Conservation (phyloP, 176 grass and related monocot species). For the Elymus sibiricus region DNA sequence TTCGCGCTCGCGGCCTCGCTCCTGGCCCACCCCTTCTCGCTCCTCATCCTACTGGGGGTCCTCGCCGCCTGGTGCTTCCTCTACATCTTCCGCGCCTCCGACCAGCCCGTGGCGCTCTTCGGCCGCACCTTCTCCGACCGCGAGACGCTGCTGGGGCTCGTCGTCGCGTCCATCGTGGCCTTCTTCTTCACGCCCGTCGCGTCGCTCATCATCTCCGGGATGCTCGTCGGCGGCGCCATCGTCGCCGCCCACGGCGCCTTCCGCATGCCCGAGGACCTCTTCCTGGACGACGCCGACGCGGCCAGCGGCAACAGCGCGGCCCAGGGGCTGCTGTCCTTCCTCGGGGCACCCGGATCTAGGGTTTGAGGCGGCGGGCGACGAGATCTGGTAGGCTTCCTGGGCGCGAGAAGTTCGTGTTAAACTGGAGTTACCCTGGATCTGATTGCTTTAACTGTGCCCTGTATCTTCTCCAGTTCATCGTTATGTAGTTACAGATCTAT, state of each 20-base stretch:
- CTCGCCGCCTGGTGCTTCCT: constrained; percentile 91
- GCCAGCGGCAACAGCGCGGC: constrained; percentile 34
- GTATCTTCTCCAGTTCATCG: neutral
- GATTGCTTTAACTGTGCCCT: constrained; percentile 23
- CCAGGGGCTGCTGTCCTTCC: constrained; percentile 69
- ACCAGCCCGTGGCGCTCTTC: constrained; percentile 84
- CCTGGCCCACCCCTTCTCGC: constrained; percentile 80
- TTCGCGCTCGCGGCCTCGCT: constrained; percentile 70
- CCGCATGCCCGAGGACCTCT: constrained; percentile 78
- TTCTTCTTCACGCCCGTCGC: constrained; percentile 87
- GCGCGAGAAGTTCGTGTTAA: constrained; percentile 13
- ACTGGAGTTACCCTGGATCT: constrained; percentile 35
- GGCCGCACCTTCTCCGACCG: constrained; percentile 92
- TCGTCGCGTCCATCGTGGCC: constrained; percentile 53
- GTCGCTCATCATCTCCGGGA: constrained; percentile 81
- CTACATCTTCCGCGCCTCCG: constrained; percentile 85
- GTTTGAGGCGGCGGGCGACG: constrained; percentile 39
- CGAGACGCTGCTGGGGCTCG: constrained; percentile 81
- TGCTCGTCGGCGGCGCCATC: constrained; percentile 66
- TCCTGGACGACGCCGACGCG: constrained; percentile 72
- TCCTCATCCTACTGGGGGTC: constrained; percentile 69
- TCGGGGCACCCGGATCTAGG: constrained; percentile 49
- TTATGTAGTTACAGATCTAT: constrained; percentile 35
- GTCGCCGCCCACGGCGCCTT: constrained; percentile 77
- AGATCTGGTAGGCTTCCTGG: constrained; percentile 48